Conservation (phyloP, 352 stramenopile species). For the Phytophthora boehmeriae region DNA sequence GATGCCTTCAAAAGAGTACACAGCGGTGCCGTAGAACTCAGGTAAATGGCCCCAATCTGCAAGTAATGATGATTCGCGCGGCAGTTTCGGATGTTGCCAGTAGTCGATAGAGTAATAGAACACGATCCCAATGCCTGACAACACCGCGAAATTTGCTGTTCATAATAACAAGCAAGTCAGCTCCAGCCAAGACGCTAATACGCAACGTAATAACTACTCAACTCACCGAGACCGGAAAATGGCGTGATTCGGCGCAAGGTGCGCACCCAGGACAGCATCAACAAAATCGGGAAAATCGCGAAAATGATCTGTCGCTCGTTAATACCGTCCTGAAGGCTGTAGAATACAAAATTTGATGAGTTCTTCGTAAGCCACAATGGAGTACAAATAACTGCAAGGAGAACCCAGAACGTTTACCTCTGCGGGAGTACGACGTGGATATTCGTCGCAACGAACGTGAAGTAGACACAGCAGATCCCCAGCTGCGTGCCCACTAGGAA, state of each 20-base stretch:
- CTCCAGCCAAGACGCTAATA: too few relatives aligned
- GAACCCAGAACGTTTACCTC: conserved; percentile 31
- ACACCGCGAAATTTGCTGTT: conserved; percentile 67
- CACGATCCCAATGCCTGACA: conserved; percentile 75
- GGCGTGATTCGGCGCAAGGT: conserved; percentile 77
- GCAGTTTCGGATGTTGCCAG: conserved; percentile 39
- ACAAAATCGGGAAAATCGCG: conserved; percentile 68
- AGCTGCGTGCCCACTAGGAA: conserved; percentile 82
- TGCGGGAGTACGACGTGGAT: conserved; percentile 75
- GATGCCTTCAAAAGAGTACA: conserved; percentile 87
- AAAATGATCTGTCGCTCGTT: conserved; percentile 83
- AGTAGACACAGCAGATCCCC: conserved; percentile 86
- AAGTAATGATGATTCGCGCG: conserved; percentile 21
- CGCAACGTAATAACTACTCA: background rate
- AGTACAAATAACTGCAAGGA: background rate
- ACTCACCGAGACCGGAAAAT: conserved; percentile 70
- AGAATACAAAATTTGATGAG: conserved; percentile 1
- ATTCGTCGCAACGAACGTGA: conserved; percentile 85
- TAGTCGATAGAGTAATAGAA: conserved; percentile 85
- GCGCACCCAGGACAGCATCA: conserved; percentile 80
- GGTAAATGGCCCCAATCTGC: conserved; percentile 52
- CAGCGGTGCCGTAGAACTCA: conserved; percentile 79
- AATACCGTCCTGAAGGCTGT: conserved; percentile 57
- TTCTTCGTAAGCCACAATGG: too few relatives aligned
- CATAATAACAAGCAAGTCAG: conserved; percentile 6